Evolutionary conservation across 2,329 filamentous ascomycete genomes (phyloP), one percentile per base, ranked within the genome.

Genomic region (Microdochium trichocladiopsis): DNA sequence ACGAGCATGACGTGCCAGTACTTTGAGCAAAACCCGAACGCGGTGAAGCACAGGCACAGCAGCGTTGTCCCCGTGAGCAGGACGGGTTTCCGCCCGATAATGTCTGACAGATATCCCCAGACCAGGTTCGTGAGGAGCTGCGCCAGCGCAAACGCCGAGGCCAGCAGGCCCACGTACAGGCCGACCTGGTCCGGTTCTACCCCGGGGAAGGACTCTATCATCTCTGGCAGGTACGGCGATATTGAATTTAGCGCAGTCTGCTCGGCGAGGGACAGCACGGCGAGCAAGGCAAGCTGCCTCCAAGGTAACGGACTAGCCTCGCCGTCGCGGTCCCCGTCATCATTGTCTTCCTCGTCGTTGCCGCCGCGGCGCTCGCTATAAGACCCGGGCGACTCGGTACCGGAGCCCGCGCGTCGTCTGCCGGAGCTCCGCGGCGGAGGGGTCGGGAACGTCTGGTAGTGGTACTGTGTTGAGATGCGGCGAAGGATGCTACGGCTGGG

Each of bases 221-320:
- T 97, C 60, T 91, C 83, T 0, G 94, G 94, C 2, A 99, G 81
- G 68, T 99, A 99, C 1, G 94, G 94, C 11, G 87, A 88, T 63
- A 99, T 96, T 22, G 91, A 96, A 69, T 99, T 99, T 64, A 99
- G 80, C 0, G 94, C 94, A 0, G 93, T 97, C 75, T 99, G 94
- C 67, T 99, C 94, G 51, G 89, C 88, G 22, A 99, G 78, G 6
- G 92, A 92, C 55, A 99, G 88, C 58, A 96, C 73, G 1, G 93
- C 93, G 31, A 99, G 75, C 12, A 97, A 81, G 4, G 84, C 79
- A 55, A 99, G 85, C 73, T 97, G 94, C 59, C 78, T 83, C 58
- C 83, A 83, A 0, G 94, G 94, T 18, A 99, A 72, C 0, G 93
- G 92, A 2, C 90, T 89, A 58, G 82, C 78, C 57, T 78, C 70